Conservation (phyloP, 2,329 filamentous ascomycete genomes). For the Bertia moriformis region DNA sequence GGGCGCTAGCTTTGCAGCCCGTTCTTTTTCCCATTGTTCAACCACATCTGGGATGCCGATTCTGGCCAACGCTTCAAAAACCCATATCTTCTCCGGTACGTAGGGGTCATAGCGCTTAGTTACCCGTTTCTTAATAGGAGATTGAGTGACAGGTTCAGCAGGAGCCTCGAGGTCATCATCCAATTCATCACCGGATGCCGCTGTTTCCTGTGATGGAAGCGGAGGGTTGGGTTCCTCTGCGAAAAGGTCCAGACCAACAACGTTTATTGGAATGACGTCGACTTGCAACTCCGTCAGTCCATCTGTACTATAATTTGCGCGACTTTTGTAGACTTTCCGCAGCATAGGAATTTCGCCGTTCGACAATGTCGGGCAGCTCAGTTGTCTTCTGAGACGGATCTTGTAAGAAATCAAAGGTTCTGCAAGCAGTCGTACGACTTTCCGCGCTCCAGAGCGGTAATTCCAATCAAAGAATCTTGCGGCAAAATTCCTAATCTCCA, state of each 20-base stretch:
- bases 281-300: slow-evolving; percentile 27
- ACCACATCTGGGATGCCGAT: slow-evolving; percentile 27
- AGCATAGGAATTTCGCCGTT: slow-evolving; percentile 6
- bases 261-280: slow-evolving; percentile 25
- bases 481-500: slow-evolving; percentile 25
- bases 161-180: not conserved
- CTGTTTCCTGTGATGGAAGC: slow-evolving; percentile 1
- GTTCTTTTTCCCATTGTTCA: slow-evolving; percentile 26
- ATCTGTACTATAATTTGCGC: slow-evolving; percentile 27
- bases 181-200: slow-evolving; percentile 3
- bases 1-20: slow-evolving; percentile 1
- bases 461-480: slow-evolving; percentile 32
- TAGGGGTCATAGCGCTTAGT: slow-evolving; percentile 26
- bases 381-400: not conserved
- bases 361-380: not conserved
- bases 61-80: slow-evolving; percentile 25
- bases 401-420: not conserved
- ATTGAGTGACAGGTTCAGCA: not conserved
- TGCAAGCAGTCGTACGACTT: slow-evolving; percentile 22
- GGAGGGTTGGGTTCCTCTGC: slow-evolving; percentile 13
- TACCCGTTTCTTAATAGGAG: slow-evolving; percentile 11
- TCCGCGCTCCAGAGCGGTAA: slow-evolving; percentile 30
- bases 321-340: slow-evolving; percentile 23
- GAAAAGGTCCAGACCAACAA: slow-evolving; percentile 29
- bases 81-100: slow-evolving; percentile 27